Evolutionary conservation across 1,284 basidiomycete genomes (phyloP).

Genomic region (Puccinia horiana): DNA sequence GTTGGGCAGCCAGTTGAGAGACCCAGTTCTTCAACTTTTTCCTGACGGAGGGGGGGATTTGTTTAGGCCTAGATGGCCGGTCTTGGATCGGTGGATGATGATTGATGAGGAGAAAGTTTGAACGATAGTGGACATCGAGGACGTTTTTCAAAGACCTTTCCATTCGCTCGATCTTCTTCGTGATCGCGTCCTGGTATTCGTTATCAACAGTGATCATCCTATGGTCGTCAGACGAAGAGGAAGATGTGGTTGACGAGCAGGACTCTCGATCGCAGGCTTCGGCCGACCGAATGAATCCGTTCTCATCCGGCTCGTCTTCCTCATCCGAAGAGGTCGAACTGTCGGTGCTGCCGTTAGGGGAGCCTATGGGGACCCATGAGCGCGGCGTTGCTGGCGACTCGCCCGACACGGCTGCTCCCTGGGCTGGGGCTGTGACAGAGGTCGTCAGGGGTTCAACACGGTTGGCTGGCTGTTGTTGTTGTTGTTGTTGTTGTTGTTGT

Average conservation of each 20-base stretch:
- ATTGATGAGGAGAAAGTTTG: neutral
- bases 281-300: neutral
- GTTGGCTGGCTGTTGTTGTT: neutral
- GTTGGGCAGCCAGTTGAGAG: conserved; percentile 25
- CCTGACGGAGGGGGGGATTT: neutral
- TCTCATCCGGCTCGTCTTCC: conserved; percentile 12
- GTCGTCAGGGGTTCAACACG: neutral
- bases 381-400: conserved; percentile 32
- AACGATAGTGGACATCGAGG: conserved; percentile 1
- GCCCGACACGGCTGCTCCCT: neutral
- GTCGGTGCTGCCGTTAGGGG: conserved; percentile 17
- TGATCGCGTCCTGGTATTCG: conserved; percentile 18
- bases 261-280: neutral
- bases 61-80: neutral
- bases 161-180: conserved; percentile 18
- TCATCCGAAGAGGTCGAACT: neutral
- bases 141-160: conserved; percentile 30
- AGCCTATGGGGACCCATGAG: conserved; percentile 37
- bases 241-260: neutral
- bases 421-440: neutral
- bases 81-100: neutral
- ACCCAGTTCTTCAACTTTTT: conserved; percentile 42
- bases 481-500: neutral
- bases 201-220: neutral
- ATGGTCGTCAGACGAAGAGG: conserved; percentile 16